A percentile compares a stretch with the other conserved stretches of the same genome.
Evolutionary conservation across 1,284 basidiomycete genomes (phyloP).

Genomic region (Microbotryum lychnidis-dioicae): DNA sequence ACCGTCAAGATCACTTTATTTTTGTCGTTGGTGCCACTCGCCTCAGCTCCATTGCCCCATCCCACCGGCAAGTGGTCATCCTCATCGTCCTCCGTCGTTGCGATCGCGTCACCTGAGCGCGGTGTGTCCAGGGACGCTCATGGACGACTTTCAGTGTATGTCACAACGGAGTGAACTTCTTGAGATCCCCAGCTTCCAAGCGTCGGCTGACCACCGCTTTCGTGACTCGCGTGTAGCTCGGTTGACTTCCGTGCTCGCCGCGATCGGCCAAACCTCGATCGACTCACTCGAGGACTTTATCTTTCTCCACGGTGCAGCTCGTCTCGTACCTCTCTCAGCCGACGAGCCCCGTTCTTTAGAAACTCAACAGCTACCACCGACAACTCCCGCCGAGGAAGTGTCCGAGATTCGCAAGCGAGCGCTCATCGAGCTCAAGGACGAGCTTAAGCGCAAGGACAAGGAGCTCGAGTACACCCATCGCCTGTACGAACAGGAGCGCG

Average conservation of each 20-base stretch:
- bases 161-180: too few relatives aligned
- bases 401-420: neutral
- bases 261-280: conserved; percentile 22
- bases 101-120: neutral
- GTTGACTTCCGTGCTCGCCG: conserved; percentile 12
- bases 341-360: neutral
- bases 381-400: neutral
- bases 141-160: neutral
- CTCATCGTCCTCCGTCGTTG: neutral
- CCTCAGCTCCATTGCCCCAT: too few relatives aligned
- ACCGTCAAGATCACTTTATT: too few relatives aligned
- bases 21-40: too few relatives aligned
- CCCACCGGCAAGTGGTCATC: too few relatives aligned
- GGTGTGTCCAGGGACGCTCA: neutral
- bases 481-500: too few relatives aligned
- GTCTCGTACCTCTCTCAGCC: conserved; percentile 10
- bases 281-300: conserved; percentile 27
- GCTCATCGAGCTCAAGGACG: neutral
- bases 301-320: conserved; percentile 16
- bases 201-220: neutral
- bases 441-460: neutral
- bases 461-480: conserved; percentile 1
- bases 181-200: too few relatives aligned
- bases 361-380: neutral
- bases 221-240: conserved; percentile 9